A percentile compares a stretch with the other conserved stretches of the same genome.
Evolutionary conservation across 1,284 basidiomycete species (phyloP).

Genomic region (Ustilago trichophora): DNA sequence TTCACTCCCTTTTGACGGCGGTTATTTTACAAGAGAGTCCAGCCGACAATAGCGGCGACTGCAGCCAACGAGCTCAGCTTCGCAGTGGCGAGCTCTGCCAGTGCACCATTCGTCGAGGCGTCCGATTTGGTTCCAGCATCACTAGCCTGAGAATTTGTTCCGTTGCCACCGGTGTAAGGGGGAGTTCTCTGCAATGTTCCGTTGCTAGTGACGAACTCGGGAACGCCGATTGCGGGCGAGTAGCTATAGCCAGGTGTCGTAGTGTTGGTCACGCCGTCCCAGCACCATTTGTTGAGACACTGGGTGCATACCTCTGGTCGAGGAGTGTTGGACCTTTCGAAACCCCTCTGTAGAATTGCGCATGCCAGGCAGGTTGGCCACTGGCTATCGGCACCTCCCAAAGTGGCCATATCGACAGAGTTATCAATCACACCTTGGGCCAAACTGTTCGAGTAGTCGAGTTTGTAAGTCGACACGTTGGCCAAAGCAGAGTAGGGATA

Average conservation of each 20-base stretch:
- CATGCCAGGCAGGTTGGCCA: conserved; percentile 62
- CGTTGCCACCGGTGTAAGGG: conserved; percentile 56
- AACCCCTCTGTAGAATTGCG: conserved; percentile 57
- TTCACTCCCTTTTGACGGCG: too few relatives aligned
- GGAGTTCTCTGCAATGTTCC: conserved; percentile 42
- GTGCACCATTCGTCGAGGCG: not conserved
- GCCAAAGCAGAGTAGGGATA: conserved; percentile 68
- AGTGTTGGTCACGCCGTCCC: conserved; percentile 59
- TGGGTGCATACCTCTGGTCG: conserved; percentile 49
- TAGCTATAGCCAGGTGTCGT: conserved; percentile 41
- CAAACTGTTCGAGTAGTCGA: conserved; percentile 62
- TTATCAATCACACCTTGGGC: conserved; percentile 61
- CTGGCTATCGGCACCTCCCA: conserved; percentile 46
- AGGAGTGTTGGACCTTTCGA: conserved; percentile 38
- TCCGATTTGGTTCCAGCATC: conserved; percentile 5
- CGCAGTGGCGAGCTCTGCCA: too few relatives aligned
- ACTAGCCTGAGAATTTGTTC: conserved; percentile 29
- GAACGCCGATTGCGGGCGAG: conserved; percentile 54
- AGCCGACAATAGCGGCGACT: too few relatives aligned
- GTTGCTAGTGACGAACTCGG: conserved; percentile 50
- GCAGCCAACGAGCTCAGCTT: too few relatives aligned
- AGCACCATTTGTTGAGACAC: conserved; percentile 61
- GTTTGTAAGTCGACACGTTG: conserved; percentile 63
- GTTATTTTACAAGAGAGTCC: too few relatives aligned
- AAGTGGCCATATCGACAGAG: conserved; percentile 55